A percentile compares a stretch with the other conserved stretches of the same genome.
Evolutionary conservation across 345 rosid species (phyloP).

Genomic region (Bruguiera parviflora): DNA sequence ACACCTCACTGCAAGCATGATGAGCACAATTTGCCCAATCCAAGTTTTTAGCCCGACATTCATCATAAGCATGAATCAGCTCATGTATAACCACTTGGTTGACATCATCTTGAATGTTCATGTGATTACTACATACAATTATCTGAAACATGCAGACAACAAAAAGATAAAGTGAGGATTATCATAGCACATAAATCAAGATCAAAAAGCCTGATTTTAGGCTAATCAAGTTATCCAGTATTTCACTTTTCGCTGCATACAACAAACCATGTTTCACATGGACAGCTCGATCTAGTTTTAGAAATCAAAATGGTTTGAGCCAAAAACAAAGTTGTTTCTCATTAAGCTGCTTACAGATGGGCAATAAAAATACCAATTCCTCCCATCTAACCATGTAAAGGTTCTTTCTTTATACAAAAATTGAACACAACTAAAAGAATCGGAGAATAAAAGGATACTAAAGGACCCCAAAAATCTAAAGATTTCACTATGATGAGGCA

Average conservation of each 20-base stretch:
- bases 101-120: constrained; percentile 75
- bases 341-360: neutral
- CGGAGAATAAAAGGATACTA: constrained; percentile 2
- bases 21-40: constrained; percentile 90
- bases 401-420: neutral
- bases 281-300: neutral
- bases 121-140: constrained; percentile 69
- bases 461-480: neutral
- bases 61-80: constrained; percentile 87
- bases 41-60: constrained; percentile 81
- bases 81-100: constrained; percentile 82
- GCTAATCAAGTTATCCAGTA: neutral
- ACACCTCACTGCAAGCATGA: constrained; percentile 96
- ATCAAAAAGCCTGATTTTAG: neutral
- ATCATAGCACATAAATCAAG: neutral
- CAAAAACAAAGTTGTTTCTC: neutral
- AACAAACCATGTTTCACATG: neutral
- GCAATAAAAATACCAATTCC: neutral
- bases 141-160: constrained; percentile 42
- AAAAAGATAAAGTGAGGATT: neutral
- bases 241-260: neutral
- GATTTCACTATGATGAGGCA: neutral
- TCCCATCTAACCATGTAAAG: too few relatives aligned
- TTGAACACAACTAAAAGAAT: neutral
- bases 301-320: neutral